Evolutionary conservation across 2,329 filamentous ascomycete genomes (phyloP).

Genomic region (Venturia effusa): DNA sequence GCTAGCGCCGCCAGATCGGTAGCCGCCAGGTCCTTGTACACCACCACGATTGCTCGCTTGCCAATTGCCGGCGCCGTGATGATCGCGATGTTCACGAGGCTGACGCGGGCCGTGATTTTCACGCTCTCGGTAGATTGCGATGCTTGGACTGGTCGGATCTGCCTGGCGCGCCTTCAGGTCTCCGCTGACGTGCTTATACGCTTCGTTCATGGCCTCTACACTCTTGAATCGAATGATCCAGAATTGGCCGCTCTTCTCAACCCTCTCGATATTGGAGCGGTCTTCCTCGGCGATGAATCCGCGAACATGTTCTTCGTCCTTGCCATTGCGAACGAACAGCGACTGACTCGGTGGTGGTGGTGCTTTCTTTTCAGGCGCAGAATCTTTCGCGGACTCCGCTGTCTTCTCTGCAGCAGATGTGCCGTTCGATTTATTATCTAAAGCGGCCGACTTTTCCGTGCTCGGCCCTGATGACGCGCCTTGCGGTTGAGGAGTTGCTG

Average conservation of each 20-base stretch:
- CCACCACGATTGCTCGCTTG: constrained; percentile 51
- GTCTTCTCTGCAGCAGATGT: constrained; percentile 30
- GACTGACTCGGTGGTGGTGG: constrained; percentile 31
- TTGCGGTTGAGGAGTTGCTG: constrained; percentile 37
- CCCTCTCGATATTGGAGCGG: constrained; percentile 60
- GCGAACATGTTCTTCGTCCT: constrained; percentile 70
- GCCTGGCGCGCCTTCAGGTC: constrained; percentile 60
- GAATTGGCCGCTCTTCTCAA: constrained; percentile 63
- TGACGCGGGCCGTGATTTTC: constrained; percentile 21
- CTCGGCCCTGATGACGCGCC: constrained; percentile 16
- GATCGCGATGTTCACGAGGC: constrained; percentile 12
- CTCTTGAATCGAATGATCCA: constrained; percentile 81
- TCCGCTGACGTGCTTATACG: constrained; percentile 61
- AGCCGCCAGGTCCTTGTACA: constrained; percentile 57
- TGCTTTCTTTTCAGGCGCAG: background rate
- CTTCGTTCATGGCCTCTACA: constrained; percentile 66
- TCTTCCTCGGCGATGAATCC: constrained; percentile 78
- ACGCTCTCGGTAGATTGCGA: constrained; percentile 71
- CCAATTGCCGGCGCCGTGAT: constrained; percentile 42
- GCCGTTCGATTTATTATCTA: constrained; percentile 39
- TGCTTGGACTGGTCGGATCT: constrained; percentile 63
- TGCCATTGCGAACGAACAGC: constrained; percentile 81
- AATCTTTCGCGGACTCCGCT: constrained; percentile 17
- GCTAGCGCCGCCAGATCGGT: constrained; percentile 74
- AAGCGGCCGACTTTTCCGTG: constrained; percentile 23